Evolutionary conservation across 345 rosid genomes (phyloP), one percentile per base, ranked within the genome.

Genomic region (Populus pruinosa): DNA sequence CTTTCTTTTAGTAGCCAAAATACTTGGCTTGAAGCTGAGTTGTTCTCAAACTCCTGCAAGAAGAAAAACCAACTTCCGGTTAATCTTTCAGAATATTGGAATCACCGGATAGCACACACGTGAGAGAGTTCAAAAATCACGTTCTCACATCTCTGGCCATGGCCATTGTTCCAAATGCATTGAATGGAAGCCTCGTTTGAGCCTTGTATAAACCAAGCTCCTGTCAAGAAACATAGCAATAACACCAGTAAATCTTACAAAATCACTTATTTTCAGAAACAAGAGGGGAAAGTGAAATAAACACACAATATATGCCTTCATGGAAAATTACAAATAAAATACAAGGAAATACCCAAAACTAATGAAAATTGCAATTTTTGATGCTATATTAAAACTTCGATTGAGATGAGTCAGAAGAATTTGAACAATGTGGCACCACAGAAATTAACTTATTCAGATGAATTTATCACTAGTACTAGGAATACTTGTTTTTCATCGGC

Each of bases 151-250:
- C 99, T 87, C 99, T 90, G 63, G 99, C 99, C 99, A 96, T 96
- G 43, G 98, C 97, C 99, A 96, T 93, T 27, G 99, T 93, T 81
- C 99, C 99, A 74, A 96, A 96, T 55, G 99, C 99, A 79, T 93
- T 96, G 85, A 96, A 96, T 72, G 99, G 99, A 82, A 96, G 94
- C 90, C 76, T 88, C 4, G 97, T 94, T 79, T 96, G 99, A 81
- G 99, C 96, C 90, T 93, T 96, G 91, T 96, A 93, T 2, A 96
- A 90, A 72, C 99, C 98, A 67, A 96, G 89, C 72, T 96, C 99
- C 99, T 96, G 90, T 71, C 31, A 62, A 72, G 62, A 73, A 38
- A 43, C 44, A 66, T 20, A 21, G 21, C 2, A 53, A 25, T 55
- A 33, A 71, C 39, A 41, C 43, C 67, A 71, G 70, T 53, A 38